Evolutionary conservation across 306 rosid genomes (phyloP), one percentile per base, ranked within the genome.

Genomic region (Glycyrrhiza uralensis): DNA sequence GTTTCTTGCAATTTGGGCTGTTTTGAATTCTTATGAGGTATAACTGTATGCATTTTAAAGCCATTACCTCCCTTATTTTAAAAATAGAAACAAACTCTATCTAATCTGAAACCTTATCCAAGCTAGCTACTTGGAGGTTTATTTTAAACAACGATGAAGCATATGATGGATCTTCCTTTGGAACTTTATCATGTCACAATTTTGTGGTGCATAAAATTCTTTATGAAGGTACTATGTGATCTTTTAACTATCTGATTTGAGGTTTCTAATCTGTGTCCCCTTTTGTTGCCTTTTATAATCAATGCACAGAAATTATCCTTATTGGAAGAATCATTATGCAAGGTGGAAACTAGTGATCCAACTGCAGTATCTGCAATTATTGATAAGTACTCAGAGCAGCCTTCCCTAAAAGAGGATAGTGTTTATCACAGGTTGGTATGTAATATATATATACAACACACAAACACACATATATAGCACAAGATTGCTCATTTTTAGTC

Each of bases 311-410:
- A 80, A 57, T 66, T 94, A 73, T 44, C 84, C 66, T 42, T 61
- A 50, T 79, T 94, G 79, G 98, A 94, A 87, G 96, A 87, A 85
- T 88, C 83, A 20, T 84, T 91, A 28, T 79, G 23, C 83, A 83
- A 82, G 66, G 84, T 80, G 42, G 80, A 78, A 75, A 85, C 89
- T 54, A 83, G 87, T 79, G 90, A 83, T 79, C 66, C 79, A 67
- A 36, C 82, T 77, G 54, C 69, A 8, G 75, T 91, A 33, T 87
- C 89, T 70, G 84, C 74, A 33, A 80, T 86, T 35, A 86, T 91
- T 51, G 87, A 87, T 69, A 62, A 76, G 36, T 87, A 82, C 81
- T 79, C 96, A 0, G 76, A 84, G 79, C 76, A 80, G 67, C 88
- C 94, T 59, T 44, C 15, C 76, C 77, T 89, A 52, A 88, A 86